Percentiles rank a stretch among this genome's conserved stretches.
phyloP scores from a whole-genome alignment of 495 filamentous ascomycete genomes.

The Geoglossum glabrum region DNA sequence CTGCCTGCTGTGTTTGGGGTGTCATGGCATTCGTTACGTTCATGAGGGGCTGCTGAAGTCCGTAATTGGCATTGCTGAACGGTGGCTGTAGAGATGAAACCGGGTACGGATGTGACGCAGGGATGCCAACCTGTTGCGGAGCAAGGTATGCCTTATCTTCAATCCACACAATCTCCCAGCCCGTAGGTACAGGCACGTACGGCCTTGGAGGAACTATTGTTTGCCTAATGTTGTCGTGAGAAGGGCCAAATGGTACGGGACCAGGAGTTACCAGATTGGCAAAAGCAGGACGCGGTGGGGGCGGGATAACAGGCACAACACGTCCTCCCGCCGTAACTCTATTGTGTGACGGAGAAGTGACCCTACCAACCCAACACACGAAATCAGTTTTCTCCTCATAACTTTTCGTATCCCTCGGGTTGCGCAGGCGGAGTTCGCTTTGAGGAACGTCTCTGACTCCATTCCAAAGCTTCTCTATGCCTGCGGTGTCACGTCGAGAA shows the following conservation, averaged over 20 bases:
- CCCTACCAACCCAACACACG: background rate
- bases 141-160: background rate
- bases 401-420: background rate
- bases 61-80: background rate
- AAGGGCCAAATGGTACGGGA: background rate
- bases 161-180: background rate
- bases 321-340: conserved; percentile 6
- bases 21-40: background rate
- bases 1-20: background rate
- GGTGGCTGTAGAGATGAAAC: background rate
- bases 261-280: background rate
- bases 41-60: background rate
- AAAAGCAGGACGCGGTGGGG: background rate
- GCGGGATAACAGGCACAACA: conserved; percentile 2
- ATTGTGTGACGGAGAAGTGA: conserved; percentile 4
- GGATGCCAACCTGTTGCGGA: background rate
- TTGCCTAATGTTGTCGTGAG: background rate
- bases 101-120: background rate
- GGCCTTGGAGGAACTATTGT: background rate
- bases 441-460: background rate
- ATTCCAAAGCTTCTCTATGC: background rate
- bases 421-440: background rate
- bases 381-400: background rate
- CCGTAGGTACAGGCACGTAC: background rate
- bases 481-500: background rate